Evolutionary conservation across 2,329 filamentous ascomycete genomes (phyloP), one percentile per base, ranked within the genome.

Genomic region (Cadophora malorum): DNA sequence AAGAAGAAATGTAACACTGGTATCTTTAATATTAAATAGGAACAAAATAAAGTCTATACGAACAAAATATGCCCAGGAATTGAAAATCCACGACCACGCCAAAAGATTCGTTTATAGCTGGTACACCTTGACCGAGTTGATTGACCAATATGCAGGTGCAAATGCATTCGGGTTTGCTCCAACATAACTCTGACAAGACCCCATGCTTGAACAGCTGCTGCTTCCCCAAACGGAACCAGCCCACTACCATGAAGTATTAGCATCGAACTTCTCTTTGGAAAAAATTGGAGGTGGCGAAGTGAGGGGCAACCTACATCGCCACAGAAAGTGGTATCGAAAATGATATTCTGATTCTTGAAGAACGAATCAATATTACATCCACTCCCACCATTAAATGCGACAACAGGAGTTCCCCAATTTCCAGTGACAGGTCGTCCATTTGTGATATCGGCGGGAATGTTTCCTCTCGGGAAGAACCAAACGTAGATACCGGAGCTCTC

Each of bases 261-360:
- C 52, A 50, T n/a, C 12, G 7, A 28, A 28, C 3, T 28, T 28
- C 14, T 49, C 53, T 31, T 33, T 8, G 12, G 12, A 21, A 38
- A 12, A 5, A 38, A 41, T 31, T 19, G 47, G 9, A 0, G 2
- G 31, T 1, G n/a, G n/a, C 19, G 23, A 50, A 35, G 28, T 23
- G n/a, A 59, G 31, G 31, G 52, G 31, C 14, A 23, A 64, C 70
- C 49, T 66, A 71, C 74, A 74, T 90, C 87, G 31, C 92, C 92
- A 75, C 93, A 96, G 77, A 96, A 93, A 63, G 91, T 88, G 21
- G 75, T 94, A 75, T 93, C 89, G 73, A 94, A 85, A 50, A 92
- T 88, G 66, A 96, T 86, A 71, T 87, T 88, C 83, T 94, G 86
- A 63, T 90, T 82, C 64, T 82, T 84, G 79, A 95, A 94, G 73